Conservation (phyloP, 1,284 basidiomycete species). For the Ceratobasidium sp. region DNA sequence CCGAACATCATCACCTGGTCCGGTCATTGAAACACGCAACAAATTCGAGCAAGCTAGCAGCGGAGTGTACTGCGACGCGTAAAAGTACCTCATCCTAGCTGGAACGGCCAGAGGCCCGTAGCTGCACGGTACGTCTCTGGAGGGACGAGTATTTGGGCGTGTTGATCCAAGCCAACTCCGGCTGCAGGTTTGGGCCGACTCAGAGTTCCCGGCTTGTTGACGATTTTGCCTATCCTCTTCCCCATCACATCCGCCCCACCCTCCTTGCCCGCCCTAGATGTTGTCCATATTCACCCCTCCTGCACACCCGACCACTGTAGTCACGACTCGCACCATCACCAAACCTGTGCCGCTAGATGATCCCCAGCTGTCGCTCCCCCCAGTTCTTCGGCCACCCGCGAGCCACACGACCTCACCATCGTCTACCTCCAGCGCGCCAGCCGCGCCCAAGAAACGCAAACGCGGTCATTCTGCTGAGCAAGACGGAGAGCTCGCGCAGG, state of each 20-base stretch:
- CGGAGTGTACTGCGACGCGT: neutral
- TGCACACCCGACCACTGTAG: conserved; percentile 15
- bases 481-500: neutral
- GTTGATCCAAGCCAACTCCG: conserved; percentile 29
- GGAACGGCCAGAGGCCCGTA: neutral
- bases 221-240: neutral
- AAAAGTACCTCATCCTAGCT: neutral
- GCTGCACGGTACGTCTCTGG: neutral
- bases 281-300: conserved; percentile 26
- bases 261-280: conserved; percentile 14
- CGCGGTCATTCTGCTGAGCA: conserved; percentile 16
- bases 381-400: neutral
- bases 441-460: conserved; percentile 32
- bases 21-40: conserved; percentile 24
- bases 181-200: conserved; percentile 30
- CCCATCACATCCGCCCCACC: conserved; percentile 5
- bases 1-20: neutral
- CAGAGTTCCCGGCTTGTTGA: conserved; percentile 26
- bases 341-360: conserved; percentile 19
- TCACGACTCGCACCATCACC: conserved; percentile 11
- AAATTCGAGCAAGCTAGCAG: neutral
- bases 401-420: conserved; percentile 9
- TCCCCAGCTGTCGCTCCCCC: neutral
- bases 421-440: neutral
- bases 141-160: conserved; percentile 24